phyloP scores from a whole-genome alignment of 2,329 filamentous ascomycete species.

The Trichoderma arundinaceum region DNA sequence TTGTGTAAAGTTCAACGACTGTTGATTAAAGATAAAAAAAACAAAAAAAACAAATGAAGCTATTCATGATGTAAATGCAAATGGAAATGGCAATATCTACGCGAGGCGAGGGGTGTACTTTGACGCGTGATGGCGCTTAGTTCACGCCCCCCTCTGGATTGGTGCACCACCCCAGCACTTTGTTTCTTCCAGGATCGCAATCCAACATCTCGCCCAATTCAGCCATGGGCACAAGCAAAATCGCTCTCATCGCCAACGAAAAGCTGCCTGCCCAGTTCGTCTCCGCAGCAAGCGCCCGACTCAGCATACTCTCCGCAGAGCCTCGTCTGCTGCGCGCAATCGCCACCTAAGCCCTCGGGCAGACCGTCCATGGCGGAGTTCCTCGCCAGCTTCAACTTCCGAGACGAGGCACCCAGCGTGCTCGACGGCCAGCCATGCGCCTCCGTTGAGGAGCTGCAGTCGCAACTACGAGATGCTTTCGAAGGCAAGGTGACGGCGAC shows the following conservation, averaged over 20 bases:
- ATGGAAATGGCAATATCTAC: neutral
- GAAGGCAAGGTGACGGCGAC: conserved; percentile 52
- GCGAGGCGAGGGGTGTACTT: neutral
- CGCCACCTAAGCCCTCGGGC: neutral
- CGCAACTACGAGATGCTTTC: conserved; percentile 51
- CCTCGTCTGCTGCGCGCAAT: conserved; percentile 34
- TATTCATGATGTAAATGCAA: neutral
- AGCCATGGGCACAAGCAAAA: conserved; percentile 17
- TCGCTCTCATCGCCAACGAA: conserved; percentile 25
- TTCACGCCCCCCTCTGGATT: conserved; percentile 26
- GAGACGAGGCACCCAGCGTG: conserved; percentile 17
- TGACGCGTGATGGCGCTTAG: conserved; percentile 22
- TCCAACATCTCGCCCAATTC: neutral
- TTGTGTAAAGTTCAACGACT: too few species aligned
- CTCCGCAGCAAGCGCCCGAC: conserved; percentile 35
- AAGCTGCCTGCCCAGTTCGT: conserved; percentile 4
- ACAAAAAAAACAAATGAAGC: neutral
- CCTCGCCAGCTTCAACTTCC: conserved; percentile 46
- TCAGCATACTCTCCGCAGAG: conserved; percentile 33
- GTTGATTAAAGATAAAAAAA: neutral
- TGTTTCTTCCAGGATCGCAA: conserved; percentile 7
- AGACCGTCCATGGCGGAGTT: conserved; percentile 47
- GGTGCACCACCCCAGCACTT: conserved; percentile 12
- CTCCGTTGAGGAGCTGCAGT: conserved; percentile 53
- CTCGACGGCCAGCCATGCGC: conserved; percentile 39